Evolutionary conservation across 208 protist genomes (phyloP).

Genomic region (Wallacemonas rigidus): DNA sequence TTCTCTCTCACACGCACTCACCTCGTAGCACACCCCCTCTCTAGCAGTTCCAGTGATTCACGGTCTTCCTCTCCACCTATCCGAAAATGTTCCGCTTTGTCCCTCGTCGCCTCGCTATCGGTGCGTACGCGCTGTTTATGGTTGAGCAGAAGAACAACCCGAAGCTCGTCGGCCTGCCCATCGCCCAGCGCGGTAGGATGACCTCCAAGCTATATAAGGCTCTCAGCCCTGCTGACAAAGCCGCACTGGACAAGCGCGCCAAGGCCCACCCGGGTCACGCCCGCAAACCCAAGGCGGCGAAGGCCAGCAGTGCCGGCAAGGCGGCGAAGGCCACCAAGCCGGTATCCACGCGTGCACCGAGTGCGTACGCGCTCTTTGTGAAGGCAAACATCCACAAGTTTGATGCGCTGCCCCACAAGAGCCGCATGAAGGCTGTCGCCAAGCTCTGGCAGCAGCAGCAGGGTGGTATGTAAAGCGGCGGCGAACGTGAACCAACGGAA

Average conservation of each 20-base stretch:
- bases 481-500: no score
- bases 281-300: conserved; percentile 21
- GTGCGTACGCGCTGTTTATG: conserved; percentile 85
- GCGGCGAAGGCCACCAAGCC: conserved; percentile 16
- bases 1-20: no score
- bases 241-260: conserved; percentile 67
- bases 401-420: conserved; percentile 65
- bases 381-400: conserved; percentile 81
- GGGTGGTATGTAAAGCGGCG: conserved; percentile 21
- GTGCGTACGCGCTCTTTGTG: conserved; percentile 74
- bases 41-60: background rate
- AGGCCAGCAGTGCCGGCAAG: conserved; percentile 31
- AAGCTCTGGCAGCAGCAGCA: conserved; percentile 88
- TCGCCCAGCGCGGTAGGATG: conserved; percentile 69
- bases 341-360: conserved; percentile 27
- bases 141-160: conserved; percentile 86
- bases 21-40: no score
- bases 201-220: conserved; percentile 83
- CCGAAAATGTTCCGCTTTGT: conserved; percentile 64
- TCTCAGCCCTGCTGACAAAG: conserved; percentile 56
- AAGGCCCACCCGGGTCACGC: conserved; percentile 32
- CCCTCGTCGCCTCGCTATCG: conserved; percentile 65
- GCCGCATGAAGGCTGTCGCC: conserved; percentile 82
- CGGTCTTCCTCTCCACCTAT: background rate
- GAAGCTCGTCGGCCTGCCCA: conserved; percentile 70